Evolutionary conservation across 495 filamentous ascomycete species (phyloP), one percentile per base, ranked within the genome.

Genomic region (Ascodesmis nigricans): DNA sequence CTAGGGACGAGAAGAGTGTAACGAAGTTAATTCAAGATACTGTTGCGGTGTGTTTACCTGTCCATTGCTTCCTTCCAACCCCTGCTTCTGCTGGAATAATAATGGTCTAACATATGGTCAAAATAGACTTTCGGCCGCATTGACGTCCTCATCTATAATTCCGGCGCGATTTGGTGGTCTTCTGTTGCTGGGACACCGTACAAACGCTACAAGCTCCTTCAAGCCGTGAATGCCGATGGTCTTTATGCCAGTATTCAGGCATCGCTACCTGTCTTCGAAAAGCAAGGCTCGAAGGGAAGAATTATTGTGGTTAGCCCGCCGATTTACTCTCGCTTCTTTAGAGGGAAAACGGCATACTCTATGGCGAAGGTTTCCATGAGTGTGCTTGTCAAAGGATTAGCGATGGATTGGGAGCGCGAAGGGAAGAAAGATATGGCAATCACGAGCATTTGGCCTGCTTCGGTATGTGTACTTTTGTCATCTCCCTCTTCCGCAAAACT

Each of bases 301-400:
- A 67, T 90, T 31, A 59, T 90, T 31, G 79, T 90, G 27, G 77
- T 91, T 15, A 74, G 69, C 38, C 80, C 80, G 28, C 80, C 80
- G 0, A 82, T 91, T 36, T 90, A 90, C 45, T 73, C 65, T 29
- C 61, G 80, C 11, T 90, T 90, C 52, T 83, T 84, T 47, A 53
- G 76, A 2, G 80, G 80, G 6, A 90, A 91, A 63, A 78, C 77
- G 1, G 77, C 73, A 11, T 90, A 90, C 57, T 79, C 80, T 0
- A 73, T 87, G 62, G 75, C 77, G 33, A 91, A 91, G 49, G 67
- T 83, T 10, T 76, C 60, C 10, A 91, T 91, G 80, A 73, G 66
- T 51, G 75, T 83, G 10, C 46, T 90, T 23, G 75, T 74, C 0
- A 78, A 77, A 43, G 80, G 79, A 2, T 54, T 90, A 15, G 80